phyloP scores from a whole-genome alignment of 1,284 basidiomycete genomes.

The Leccinum variabile region DNA sequence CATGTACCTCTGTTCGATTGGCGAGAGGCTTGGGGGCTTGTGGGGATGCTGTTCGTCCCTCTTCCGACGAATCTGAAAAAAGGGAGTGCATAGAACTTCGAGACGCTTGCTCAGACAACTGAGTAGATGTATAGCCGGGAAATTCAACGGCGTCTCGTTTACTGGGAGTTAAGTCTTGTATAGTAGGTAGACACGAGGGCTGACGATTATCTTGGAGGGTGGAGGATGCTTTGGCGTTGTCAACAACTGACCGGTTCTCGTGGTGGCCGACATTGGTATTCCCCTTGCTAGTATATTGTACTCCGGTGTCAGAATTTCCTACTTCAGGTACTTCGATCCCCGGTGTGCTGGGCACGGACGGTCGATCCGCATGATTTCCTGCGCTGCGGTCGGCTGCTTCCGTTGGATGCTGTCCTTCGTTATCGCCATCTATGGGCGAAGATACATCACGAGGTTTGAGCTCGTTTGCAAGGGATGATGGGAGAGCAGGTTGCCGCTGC shows the following conservation, averaged over 20 bases:
- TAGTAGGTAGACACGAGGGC: not conserved
- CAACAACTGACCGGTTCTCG: slow-evolving; percentile 1
- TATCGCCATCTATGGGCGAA: not conserved
- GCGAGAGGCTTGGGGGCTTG: not conserved
- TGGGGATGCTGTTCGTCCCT: slow-evolving; percentile 1
- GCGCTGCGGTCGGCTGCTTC: not conserved
- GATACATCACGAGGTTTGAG: slow-evolving; percentile 23
- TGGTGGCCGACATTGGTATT: not conserved
- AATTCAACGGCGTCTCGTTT: not conserved
- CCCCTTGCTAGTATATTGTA: not conserved
- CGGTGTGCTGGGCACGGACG: slow-evolving; percentile 5
- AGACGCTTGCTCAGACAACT: slow-evolving; percentile 5
- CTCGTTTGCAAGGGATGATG: slow-evolving; percentile 17
- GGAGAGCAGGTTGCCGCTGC: slow-evolving; percentile 19
- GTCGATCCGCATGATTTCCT: not conserved
- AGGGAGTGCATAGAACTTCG: slow-evolving; percentile 28
- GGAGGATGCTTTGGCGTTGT: slow-evolving; percentile 7
- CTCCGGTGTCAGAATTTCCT: slow-evolving; percentile 5
- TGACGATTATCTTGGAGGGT: not conserved
- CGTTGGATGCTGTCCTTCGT: not conserved
- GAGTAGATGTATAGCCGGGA: not conserved
- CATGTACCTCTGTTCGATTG: not conserved
- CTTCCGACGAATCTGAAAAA: slow-evolving; percentile 21
- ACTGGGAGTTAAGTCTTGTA: not conserved
- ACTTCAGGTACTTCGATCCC: slow-evolving; percentile 15